Conservation (phyloP, 208 protist genomes). For the Balamuthia mandrillaris region DNA sequence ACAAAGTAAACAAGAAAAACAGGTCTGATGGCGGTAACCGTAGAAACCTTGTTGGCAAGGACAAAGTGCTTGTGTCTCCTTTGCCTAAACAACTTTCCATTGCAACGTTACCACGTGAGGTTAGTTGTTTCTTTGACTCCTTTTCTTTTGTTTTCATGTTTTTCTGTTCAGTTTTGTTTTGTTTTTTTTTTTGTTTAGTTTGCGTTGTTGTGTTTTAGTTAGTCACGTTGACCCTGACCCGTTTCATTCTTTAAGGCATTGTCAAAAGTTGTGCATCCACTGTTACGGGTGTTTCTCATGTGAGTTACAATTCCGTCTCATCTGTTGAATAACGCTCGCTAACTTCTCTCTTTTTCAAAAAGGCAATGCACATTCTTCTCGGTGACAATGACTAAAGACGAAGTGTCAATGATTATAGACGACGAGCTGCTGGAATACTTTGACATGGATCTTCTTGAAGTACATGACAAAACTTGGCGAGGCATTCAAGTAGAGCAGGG, state of each 20-base stretch:
- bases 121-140: no score
- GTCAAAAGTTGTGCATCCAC: neutral
- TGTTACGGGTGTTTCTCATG: constrained; percentile 12
- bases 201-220: neutral
- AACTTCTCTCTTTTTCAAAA: neutral
- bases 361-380: constrained; percentile 17
- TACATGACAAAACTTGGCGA: neutral
- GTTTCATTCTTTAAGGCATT: neutral
- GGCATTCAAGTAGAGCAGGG: constrained; percentile 19
- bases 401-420: constrained; percentile 22
- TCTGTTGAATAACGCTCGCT: neutral
- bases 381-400: neutral
- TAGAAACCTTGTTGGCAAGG: no score
- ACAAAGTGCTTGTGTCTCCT: no score
- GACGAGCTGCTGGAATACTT: constrained; percentile 27
- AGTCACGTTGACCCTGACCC: neutral
- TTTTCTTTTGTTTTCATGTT: neutral
- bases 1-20: no score
- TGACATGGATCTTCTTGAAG: neutral
- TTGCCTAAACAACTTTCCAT: no score
- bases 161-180: neutral
- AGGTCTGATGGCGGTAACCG: no score
- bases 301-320: neutral
- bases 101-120: no score
- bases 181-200: neutral